Base-by-base conservation (phyloP, 768 basidiomycete species). In the Mrakia gelida region DNA sequence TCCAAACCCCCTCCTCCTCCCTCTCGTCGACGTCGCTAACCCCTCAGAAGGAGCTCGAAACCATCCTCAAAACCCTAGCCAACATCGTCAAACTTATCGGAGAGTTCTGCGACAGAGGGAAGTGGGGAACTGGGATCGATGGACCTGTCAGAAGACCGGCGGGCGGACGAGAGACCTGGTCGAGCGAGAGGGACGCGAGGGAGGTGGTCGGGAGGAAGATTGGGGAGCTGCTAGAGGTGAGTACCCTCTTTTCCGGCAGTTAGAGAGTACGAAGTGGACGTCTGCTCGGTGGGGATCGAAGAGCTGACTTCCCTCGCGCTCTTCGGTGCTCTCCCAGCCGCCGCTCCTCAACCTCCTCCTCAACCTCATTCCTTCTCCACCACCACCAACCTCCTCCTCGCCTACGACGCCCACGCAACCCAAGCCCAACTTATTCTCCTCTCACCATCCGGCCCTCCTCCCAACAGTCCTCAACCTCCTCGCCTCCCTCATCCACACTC, bases 81-180 rank as follows among this genome's bases (percentile, higher is more conserved):
- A 67, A 67, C 65, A 26, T 67, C 65, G 65, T 67, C 65, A 67
- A 67, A 15, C 32, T 67, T 32, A 67, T 67, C 65, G 65, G 65
- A 16, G 67, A 70, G 9, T 70, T 70, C 67, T 70, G 67, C 67
- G 38, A 70, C 23, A 16, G 23, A 41, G 67, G 67, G 38, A 34
- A n/a, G 9, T 70, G 67, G 67, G 67, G 67, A 18, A 70, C 67
- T n/a, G 67, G 38, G 32, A 38, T 59, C 10, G 59, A 59, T n/a
- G 59, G 59, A 15, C 59, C 59, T 9, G 26, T 59, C 26, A 7
- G n/a, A n/a, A n/a, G 59, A 59, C 3, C 59, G 0, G 5, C 54
- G 2, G 8, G 54, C 15, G 54, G 21, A 23, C 11, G 26, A 2
- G 49, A 52, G 18, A 18, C 49, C 18, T 59, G 59, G 67, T 32